phyloP scores from a whole-genome alignment of 2,329 filamentous ascomycete species.

The Colletotrichum australisinense region DNA sequence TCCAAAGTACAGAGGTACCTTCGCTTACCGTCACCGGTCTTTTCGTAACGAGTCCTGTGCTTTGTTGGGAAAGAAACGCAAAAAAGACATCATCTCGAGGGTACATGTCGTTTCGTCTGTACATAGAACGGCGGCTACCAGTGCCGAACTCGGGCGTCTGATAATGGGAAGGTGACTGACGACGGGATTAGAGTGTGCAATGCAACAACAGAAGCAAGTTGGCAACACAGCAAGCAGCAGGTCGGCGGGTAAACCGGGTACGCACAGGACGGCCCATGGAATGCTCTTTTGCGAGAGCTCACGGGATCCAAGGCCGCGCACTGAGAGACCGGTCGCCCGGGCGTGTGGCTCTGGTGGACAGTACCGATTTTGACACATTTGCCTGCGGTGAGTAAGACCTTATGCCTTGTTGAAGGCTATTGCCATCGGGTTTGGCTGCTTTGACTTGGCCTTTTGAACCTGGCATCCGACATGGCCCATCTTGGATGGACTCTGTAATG shows the following conservation, averaged over 20 bases:
- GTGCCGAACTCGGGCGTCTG: constrained; percentile 22
- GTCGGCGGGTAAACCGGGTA: constrained; percentile 18
- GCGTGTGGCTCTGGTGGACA: not conserved
- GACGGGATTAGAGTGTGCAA: constrained; percentile 6
- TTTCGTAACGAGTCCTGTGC: not conserved
- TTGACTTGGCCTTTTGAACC: not conserved
- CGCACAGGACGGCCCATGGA: constrained; percentile 13
- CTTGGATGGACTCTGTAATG: not conserved
- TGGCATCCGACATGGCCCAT: constrained; percentile 12
- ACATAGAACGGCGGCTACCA: constrained; percentile 10
- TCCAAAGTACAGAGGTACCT: not conserved
- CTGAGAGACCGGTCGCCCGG: constrained; percentile 19
- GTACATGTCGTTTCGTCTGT: constrained; percentile 12
- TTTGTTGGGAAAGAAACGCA: not conserved
- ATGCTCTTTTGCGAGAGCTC: not conserved
- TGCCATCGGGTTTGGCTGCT: constrained; percentile 4
- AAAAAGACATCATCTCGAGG: not conserved
- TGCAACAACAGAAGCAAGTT: not conserved
- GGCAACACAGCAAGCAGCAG: not conserved
- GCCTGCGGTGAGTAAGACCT: not conserved
- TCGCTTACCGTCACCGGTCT: constrained; percentile 3
- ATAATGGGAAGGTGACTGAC: constrained; percentile 6
- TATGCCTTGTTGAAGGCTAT: constrained; percentile 1
- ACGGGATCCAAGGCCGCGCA: constrained; percentile 6
- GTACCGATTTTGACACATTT: not conserved